phyloP scores from a whole-genome alignment of 495 filamentous ascomycete genomes.

The Aspergillus taichungensis region DNA sequence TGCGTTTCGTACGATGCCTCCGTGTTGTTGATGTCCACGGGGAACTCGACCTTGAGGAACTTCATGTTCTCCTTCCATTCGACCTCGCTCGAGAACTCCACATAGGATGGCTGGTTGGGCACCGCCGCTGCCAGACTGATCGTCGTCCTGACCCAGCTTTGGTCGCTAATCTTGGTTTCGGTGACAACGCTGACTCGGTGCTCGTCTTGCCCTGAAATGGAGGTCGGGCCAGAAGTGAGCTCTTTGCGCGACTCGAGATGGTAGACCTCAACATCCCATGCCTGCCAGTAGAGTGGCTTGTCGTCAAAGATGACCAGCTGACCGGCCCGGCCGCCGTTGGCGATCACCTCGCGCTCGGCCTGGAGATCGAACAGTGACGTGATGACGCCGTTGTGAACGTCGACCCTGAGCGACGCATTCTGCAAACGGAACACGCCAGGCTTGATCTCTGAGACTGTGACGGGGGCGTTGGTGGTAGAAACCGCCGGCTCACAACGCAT shows the following conservation, averaged over 20 bases:
- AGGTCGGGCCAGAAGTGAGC: slow-evolving; percentile 54
- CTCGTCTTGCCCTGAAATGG: slow-evolving; percentile 60
- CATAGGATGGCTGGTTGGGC: slow-evolving; percentile 53
- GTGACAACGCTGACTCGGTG: slow-evolving; percentile 73
- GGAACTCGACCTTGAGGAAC: slow-evolving; percentile 98
- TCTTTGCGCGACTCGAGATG: slow-evolving; percentile 82
- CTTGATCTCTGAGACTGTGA: slow-evolving; percentile 54
- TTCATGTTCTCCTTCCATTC: slow-evolving; percentile 95
- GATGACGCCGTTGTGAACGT: slow-evolving; percentile 65
- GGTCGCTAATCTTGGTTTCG: slow-evolving; percentile 74
- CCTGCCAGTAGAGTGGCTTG: slow-evolving; percentile 97
- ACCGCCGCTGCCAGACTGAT: slow-evolving; percentile 67
- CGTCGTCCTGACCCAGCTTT: slow-evolving; percentile 79
- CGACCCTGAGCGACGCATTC: slow-evolving; percentile 64
- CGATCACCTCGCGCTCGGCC: slow-evolving; percentile 65
- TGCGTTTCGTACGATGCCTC: slow-evolving; percentile 96
- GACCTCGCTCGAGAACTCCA: slow-evolving; percentile 75
- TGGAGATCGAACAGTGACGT: slow-evolving; percentile 70
- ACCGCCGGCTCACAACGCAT: slow-evolving; percentile 43
- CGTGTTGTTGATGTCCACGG: slow-evolving; percentile 82
- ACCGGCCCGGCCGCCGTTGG: slow-evolving; percentile 72
- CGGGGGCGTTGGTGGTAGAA: slow-evolving; percentile 31
- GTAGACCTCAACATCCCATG: slow-evolving; percentile 97
- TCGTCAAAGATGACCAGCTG: slow-evolving; percentile 96
- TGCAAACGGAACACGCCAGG: slow-evolving; percentile 68